Evolutionary conservation across 805 yeast genomes (phyloP).

Genomic region (Torulaspora franciscae): DNA sequence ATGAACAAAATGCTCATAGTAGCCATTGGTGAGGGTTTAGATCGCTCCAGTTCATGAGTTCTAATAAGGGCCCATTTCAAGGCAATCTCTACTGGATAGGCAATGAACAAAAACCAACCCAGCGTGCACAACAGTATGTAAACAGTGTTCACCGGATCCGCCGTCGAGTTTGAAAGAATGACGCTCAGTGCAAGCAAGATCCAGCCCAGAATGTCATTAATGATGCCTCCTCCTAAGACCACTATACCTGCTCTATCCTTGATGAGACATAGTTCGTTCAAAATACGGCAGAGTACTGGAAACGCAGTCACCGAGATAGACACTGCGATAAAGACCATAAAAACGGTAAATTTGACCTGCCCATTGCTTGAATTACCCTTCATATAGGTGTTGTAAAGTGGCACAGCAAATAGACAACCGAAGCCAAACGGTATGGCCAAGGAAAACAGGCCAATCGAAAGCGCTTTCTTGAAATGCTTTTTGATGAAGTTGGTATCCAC

Average conservation of each 20-base stretch:
- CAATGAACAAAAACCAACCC: constrained; percentile 64
- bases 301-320: constrained; percentile 83
- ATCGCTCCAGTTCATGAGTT: constrained; percentile 54
- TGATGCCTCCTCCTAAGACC: constrained; percentile 79
- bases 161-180: constrained; percentile 67
- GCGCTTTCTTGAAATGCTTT: constrained; percentile 55
- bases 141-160: constrained; percentile 57
- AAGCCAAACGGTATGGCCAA: constrained; percentile 77
- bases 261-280: constrained; percentile 65
- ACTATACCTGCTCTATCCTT: constrained; percentile 67
- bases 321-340: constrained; percentile 74
- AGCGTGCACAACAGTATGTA: constrained; percentile 60
- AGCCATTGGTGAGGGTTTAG: constrained; percentile 58
- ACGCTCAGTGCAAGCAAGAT: constrained; percentile 68
- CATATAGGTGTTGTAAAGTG: constrained; percentile 55
- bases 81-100: constrained; percentile 51
- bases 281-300: constrained; percentile 75
- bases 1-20: constrained; percentile 51
- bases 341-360: constrained; percentile 59
- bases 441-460: constrained; percentile 63
- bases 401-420: constrained; percentile 68
- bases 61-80: constrained; percentile 44
- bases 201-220: constrained; percentile 80
- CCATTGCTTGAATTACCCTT: constrained; percentile 31
- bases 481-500: constrained; percentile 64